Conservation (phyloP, 179 eudicot genomes). For the Silene coronaria region DNA sequence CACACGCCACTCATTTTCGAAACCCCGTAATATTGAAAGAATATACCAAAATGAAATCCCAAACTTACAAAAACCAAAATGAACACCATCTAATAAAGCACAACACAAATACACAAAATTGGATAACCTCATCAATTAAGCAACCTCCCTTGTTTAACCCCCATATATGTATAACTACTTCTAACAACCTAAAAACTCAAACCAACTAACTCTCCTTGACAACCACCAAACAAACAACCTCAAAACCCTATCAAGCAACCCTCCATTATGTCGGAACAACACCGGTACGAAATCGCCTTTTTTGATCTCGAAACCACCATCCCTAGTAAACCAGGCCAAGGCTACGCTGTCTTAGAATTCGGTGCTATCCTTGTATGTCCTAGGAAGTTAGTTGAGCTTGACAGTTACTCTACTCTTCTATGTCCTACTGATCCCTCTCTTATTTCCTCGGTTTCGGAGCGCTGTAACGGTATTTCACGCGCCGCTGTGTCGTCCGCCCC, state of each 20-base stretch:
- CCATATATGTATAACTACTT: neutral
- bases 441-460: constrained; percentile 42
- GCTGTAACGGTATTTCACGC: constrained; percentile 66
- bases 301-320: constrained; percentile 88
- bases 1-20: too few species aligned
- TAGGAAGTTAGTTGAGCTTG: constrained; percentile 68
- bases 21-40: neutral
- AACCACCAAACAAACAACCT: constrained; percentile 13
- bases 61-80: neutral
- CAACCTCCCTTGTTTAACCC: constrained; percentile 12
- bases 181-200: neutral
- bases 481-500: constrained; percentile 67
- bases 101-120: neutral
- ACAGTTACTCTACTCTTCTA: constrained; percentile 67
- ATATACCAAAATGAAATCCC: neutral
- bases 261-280: constrained; percentile 28
- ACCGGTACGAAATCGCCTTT: constrained; percentile 61
- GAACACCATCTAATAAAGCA: too few species aligned
- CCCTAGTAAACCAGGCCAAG: constrained; percentile 60
- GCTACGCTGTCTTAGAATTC: constrained; percentile 63
- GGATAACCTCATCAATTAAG: constrained; percentile 20
- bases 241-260: neutral
- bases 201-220: neutral
- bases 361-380: constrained; percentile 94
- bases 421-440: constrained; percentile 52